Base-by-base conservation (phyloP, 495 filamentous ascomycete genomes). In the Trichoderma asperelloides region DNA sequence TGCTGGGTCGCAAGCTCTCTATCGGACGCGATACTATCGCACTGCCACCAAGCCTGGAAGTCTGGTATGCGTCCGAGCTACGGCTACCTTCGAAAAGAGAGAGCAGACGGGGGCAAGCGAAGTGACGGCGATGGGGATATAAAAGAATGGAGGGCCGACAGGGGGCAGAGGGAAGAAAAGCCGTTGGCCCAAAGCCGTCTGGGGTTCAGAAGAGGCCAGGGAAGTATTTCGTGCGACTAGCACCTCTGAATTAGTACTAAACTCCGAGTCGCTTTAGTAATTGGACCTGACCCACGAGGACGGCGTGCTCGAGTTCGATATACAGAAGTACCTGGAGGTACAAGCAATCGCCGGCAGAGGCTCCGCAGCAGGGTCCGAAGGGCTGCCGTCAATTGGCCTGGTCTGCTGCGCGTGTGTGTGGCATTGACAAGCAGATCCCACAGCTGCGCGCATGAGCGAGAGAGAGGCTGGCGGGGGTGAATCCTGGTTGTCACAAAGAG, bases 121-220 rank as follows among this genome's bases (percentile, higher is more conserved):
- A 60, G 55, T 60, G 55, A 60, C 55, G 55, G 55, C 55, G 27
- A 60, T 60, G 23, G 55, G 55, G 55, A 60, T 60, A 60, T 60
- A 60, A 60, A 60, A 30, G 55, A 60, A 60, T 30, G 2, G 21
- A 60, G 27, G 55, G 27, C 21, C 55, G 55, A 60, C 55, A 60
- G 55, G 55, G 55, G 55, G 49, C n/a, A 5, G 49, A 27, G 27
- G 11, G 28, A 33, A 33, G 9, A 60, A 33, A 33, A 60, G 55
- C 5, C 55, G 55, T 25, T 21, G 55, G 55, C 3, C 12, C 55
- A 60, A 18, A 25, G 23, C 27, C 55, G 55, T 60, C 55, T 60
- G 55, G 55, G 55, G 55, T 28, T 60, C 28, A 60, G 55, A 23
- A 60, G 55, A 60, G 55, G 25, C 25, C 23, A 60, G 55, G 55